Conservation (phyloP, 305 asterid genomes). For the Fraxinus xanthoxyloides region DNA sequence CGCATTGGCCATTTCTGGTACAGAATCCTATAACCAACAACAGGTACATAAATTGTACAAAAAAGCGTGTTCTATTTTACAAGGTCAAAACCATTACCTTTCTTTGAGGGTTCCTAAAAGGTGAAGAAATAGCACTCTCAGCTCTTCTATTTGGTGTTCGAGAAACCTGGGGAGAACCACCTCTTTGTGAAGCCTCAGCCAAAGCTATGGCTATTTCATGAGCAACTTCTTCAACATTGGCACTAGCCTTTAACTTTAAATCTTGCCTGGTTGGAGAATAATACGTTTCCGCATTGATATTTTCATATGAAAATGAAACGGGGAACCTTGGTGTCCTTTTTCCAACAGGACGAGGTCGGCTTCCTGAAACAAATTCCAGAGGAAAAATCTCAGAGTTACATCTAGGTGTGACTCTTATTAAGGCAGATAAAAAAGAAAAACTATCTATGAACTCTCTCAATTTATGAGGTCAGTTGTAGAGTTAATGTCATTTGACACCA, state of each 20-base stretch:
- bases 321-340: conserved; percentile 91
- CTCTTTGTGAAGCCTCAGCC: conserved; percentile 88
- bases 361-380: conserved; percentile 52
- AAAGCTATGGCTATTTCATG: conserved; percentile 81
- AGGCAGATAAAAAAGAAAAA: conserved; percentile 5
- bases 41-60: conserved; percentile 26
- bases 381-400: conserved; percentile 26
- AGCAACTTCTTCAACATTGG: conserved; percentile 76
- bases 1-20: conserved; percentile 36
- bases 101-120: conserved; percentile 61
- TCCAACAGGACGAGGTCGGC: conserved; percentile 83
- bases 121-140: conserved; percentile 73
- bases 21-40: conserved; percentile 44
- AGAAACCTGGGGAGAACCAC: conserved; percentile 88
- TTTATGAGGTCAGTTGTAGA: background rate
- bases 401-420: conserved; percentile 14
- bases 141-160: conserved; percentile 69
- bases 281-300: conserved; percentile 42
- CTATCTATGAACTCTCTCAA: background rate
- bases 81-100: conserved; percentile 49
- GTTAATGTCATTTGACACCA: background rate
- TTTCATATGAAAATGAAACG: conserved; percentile 62
- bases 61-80: conserved; percentile 12
- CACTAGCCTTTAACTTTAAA: conserved; percentile 49
- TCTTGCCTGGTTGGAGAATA: conserved; percentile 60